phyloP scores from a whole-genome alignment of 768 basidiomycete genomes.

The Botryobasidium botryosum region DNA sequence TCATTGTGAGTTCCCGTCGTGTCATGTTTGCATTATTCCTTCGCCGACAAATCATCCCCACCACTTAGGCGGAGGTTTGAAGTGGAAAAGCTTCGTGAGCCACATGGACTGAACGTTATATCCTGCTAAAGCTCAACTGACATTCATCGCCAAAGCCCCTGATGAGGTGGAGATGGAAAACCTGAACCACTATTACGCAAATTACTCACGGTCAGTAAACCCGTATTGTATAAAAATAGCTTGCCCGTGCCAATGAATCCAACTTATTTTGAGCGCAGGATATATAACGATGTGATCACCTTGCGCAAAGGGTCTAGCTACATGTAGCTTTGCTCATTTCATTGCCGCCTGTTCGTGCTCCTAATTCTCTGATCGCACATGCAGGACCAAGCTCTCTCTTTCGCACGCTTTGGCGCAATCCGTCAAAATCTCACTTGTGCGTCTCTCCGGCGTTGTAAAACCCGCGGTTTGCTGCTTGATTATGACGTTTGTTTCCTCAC shows the following conservation, averaged over 20 bases:
- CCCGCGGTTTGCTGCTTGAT: background rate
- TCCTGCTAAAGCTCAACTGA: constrained; percentile 6
- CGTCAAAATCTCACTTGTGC: constrained; percentile 84
- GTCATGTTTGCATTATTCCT: background rate
- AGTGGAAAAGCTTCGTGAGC: constrained; percentile 63
- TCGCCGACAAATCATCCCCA: background rate
- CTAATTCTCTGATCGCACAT: constrained; percentile 7
- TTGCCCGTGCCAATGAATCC: background rate
- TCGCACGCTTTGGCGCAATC: constrained; percentile 93
- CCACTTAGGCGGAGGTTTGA: constrained; percentile 78
- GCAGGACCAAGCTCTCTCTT: constrained; percentile 86
- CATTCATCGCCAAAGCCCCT: constrained; percentile 33
- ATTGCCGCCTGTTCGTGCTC: constrained; percentile 12
- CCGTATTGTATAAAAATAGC: constrained; percentile 16
- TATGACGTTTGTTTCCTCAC: background rate
- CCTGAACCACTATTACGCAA: constrained; percentile 90
- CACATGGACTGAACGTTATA: background rate
- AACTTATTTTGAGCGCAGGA: constrained; percentile 27
- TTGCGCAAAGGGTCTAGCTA: constrained; percentile 87
- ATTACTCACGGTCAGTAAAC: constrained; percentile 92
- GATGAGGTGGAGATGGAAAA: constrained; percentile 94
- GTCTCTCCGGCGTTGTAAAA: constrained; percentile 9
- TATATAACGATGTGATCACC: constrained; percentile 94
- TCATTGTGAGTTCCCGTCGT: constrained; percentile 52
- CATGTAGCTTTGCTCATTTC: constrained; percentile 42